Evolutionary conservation across 2,329 filamentous ascomycete genomes (phyloP).

Genomic region (Zymoseptoria passerinii): DNA sequence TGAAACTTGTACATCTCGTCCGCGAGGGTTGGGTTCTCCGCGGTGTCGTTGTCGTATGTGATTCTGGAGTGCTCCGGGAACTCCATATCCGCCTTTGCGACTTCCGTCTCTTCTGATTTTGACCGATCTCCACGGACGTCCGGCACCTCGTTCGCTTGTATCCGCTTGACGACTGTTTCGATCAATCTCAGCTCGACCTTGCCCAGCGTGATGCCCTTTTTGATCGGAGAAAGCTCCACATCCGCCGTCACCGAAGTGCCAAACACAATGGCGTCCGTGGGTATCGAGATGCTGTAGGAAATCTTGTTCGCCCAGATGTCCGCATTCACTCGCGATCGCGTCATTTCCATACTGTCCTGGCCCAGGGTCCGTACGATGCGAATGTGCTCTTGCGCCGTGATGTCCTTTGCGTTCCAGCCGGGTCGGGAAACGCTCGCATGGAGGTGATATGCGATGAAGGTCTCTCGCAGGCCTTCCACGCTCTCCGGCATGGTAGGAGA

Average conservation of each 20-base stretch:
- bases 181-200: conserved; percentile 71
- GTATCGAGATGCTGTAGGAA: conserved; percentile 87
- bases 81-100: conserved; percentile 32
- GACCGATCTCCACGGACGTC: conserved; percentile 26
- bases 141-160: conserved; percentile 28
- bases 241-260: conserved; percentile 78
- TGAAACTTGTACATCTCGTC: conserved; percentile 55
- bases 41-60: conserved; percentile 31
- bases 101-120: conserved; percentile 31
- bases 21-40: conserved; percentile 31
- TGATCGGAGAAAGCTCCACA: conserved; percentile 76
- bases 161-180: conserved; percentile 56
- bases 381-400: conserved; percentile 63
- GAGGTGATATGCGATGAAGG: conserved; percentile 80
- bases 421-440: conserved; percentile 75
- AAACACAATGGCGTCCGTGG: conserved; percentile 89
- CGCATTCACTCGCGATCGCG: conserved; percentile 54
- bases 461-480: conserved; percentile 79
- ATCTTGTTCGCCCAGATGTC: conserved; percentile 98
- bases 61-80: conserved; percentile 31
- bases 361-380: conserved; percentile 42
- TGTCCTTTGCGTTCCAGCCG: conserved; percentile 80
- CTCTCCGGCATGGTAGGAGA: conserved; percentile 60
- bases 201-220: conserved; percentile 83
- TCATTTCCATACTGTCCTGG: conserved; percentile 61